Conservation (phyloP, 257 asterid species). For the Ehretia macrophylla region DNA sequence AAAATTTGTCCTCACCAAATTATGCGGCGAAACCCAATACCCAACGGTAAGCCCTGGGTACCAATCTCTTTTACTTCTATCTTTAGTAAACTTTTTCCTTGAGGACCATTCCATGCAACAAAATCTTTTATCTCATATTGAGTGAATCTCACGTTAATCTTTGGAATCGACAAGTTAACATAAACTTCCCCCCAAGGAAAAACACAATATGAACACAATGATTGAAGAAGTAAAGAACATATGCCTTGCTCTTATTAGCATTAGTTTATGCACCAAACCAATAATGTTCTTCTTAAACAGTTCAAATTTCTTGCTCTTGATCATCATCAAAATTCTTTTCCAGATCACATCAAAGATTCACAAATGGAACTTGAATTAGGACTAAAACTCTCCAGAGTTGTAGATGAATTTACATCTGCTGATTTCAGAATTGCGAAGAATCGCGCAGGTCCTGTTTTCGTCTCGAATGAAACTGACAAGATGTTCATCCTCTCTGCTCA, state of each 20-base stretch:
- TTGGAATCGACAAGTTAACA: not conserved
- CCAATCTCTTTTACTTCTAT: too few relatives aligned
- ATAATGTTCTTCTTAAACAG: not conserved
- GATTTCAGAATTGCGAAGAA: constrained; percentile 49
- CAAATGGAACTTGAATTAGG: constrained; percentile 62
- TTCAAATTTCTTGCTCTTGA: not conserved
- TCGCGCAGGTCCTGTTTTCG: constrained; percentile 46
- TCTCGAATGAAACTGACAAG: constrained; percentile 62
- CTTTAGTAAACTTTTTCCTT: too few relatives aligned
- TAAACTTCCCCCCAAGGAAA: not conserved
- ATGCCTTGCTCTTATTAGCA: constrained; percentile 36
- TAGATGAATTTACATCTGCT: constrained; percentile 43
- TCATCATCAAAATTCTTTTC: not conserved
- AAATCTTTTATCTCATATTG: not conserved
- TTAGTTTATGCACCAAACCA: constrained; percentile 7
- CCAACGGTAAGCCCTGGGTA: too few relatives aligned
- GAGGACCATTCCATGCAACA: too few relatives aligned
- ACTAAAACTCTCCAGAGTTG: constrained; percentile 42
- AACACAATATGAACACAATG: not conserved
- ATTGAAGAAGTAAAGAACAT: constrained; percentile 48
- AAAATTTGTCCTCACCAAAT: too few relatives aligned
- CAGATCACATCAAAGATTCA: not conserved
- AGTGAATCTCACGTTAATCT: not conserved
- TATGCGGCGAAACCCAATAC: too few relatives aligned
- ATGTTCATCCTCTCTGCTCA: constrained; percentile 66